Evolutionary conservation across 352 stramenopile genomes (phyloP), one percentile per base, ranked within the genome.

Genomic region (Phytophthora meadii): DNA sequence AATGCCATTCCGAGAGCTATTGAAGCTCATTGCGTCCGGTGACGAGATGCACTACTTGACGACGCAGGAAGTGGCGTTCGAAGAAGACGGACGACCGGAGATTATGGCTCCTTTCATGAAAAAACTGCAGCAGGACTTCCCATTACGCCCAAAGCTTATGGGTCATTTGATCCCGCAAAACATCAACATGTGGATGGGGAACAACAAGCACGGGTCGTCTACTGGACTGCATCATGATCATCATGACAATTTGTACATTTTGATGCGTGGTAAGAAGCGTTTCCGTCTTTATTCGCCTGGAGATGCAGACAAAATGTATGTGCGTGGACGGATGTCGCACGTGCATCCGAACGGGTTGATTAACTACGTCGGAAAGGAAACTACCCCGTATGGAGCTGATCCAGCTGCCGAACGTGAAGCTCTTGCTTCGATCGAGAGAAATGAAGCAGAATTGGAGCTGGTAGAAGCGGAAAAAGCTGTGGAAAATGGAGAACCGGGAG

Each of bases 241-340:
- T 87, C 97, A 99, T 74, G 97, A 99, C 82, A 99, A 99, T 69
- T 68, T 99, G 25, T 99, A 99, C 78, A 87, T 99, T 41, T 47
- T 99, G 22, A 65, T 99, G 39, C 75, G 85, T 32, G 97, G 97
- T 22, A 86, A 77, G 50, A 99, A 99, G 77, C 77, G 70, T 15
- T 99, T 99, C 82, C 91, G 92, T 25, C 71, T 99, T 32, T 99
- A 96, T 72, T 94, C 83, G 46, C 97, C 97, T 5, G 79, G 74
- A 2, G 89, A 98, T 61, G 81, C 94, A 5, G 64, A 90, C 9
- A 73, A 87, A 53, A 97, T 99, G 92, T 98, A 99, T 69, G 97
- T 90, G 32, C 78, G 81, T 39, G 97, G 96, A 25, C 76, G 75
- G 46, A 77, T 97, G 12, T 22, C 74, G 46, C 79, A 84, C 48